Base-by-base conservation (phyloP, 257 asterid genomes). In the Penstemon barbatus region DNA sequence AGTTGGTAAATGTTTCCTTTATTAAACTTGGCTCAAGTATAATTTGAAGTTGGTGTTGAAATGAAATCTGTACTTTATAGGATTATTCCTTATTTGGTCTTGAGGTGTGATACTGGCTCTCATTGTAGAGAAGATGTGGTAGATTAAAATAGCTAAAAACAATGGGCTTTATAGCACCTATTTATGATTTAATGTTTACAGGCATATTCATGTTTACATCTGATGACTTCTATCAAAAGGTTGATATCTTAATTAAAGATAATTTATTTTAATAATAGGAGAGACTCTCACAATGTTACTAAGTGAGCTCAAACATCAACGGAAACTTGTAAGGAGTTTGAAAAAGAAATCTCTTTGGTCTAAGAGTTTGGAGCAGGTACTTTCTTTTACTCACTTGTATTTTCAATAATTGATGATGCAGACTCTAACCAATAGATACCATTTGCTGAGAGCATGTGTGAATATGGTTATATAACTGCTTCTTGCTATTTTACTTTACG, bases 281-380 rank as follows among this genome's bases (percentile, higher is more conserved):
- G 99, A 89, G 82, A 81, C 78, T 72, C 94, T 89, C 60, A 65
- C 86, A 43, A 91, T 94, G 84, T 76, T 94, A 75, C 90, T 72
- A 5, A 81, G 93, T 79, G 99, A 94, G 85, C 78, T 94, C 61
- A 94, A 86, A 82, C 98, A 94, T 86, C 96, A 94, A 81, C 84
- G 92, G 67, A 94, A 85, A 74, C 84, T 86, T 57, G 98, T 87
- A 38, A 78, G 95, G 86, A 73, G 85, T 83, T 84, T 94, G 87
- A 84, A 87, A 81, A 94, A 86, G 96, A 94, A 91, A 82, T 94
- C 96, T 66, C 96, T 94, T 73, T 94, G 99, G 99, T 82, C 97
- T 42, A 94, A 91, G 82, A 82, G 84, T 71, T 80, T 87, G 89
- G 99, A 87, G 77, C 98, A 94, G 99, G 99, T 94, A 85, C 65